A percentile compares a stretch with the other conserved stretches of the same genome.
phyloP scores from a whole-genome alignment of 805 yeast genomes.

The Cyberlindnera mycetangii region DNA sequence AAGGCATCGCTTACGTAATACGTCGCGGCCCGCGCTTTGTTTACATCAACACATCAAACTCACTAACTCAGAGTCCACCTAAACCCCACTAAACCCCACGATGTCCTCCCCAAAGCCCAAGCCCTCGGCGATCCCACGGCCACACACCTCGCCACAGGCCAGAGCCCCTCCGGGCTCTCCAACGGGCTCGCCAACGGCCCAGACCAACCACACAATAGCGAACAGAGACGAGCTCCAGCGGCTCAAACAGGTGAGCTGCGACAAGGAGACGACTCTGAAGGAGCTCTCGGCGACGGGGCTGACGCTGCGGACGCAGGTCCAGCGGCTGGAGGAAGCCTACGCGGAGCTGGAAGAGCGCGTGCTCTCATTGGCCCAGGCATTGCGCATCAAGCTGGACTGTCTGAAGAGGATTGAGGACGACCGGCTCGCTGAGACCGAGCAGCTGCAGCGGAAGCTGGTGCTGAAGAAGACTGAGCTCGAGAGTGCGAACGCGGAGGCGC shows the following conservation, averaged over 20 bases:
- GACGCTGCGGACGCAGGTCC: constrained; percentile 37
- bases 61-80: no score
- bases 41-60: no score
- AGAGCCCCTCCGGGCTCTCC: constrained; percentile 12
- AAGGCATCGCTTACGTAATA: no score
- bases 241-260: constrained; percentile 13
- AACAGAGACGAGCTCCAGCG: constrained; percentile 12
- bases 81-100: no score
- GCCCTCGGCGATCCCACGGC: constrained; percentile 23
- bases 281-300: constrained; percentile 25
- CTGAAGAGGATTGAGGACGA: constrained; percentile 28
- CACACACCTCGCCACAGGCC: constrained; percentile 24
- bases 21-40: no score
- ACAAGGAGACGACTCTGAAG: constrained; percentile 21
- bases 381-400: constrained; percentile 32
- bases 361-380: constrained; percentile 15
- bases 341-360: constrained; percentile 30
- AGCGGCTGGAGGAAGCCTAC: constrained; percentile 36
- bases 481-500: constrained; percentile 36
- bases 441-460: constrained; percentile 28
- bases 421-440: constrained; percentile 26
- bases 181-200: constrained; percentile 16
- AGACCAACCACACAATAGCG: no score
- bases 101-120: no score
- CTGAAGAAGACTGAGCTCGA: constrained; percentile 32